These are phyloP conservation scores for Boletus pseudo-olivaceus DNA, from an alignment of 768 basidiomycete genomes.

Conservation along the genomic window DNA sequence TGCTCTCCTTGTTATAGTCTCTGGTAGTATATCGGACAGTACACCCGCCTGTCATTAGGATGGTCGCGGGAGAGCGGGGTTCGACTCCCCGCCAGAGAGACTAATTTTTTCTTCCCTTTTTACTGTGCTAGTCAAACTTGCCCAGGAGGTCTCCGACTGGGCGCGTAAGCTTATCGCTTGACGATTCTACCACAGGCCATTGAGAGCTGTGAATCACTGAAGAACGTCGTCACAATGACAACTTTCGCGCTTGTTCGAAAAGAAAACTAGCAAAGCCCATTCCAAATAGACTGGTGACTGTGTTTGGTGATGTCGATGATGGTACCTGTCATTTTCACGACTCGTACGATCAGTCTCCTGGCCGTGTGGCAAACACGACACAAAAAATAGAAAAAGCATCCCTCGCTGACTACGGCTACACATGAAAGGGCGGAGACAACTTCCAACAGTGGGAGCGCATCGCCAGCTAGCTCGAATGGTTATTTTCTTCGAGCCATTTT, in stretches of 20 bases:
- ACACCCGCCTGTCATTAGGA: conserved; percentile 44
- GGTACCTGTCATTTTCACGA: background rate
- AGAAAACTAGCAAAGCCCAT: too few relatives aligned
- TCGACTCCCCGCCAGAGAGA: conserved; percentile 47
- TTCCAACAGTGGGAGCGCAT: background rate
- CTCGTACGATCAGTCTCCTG: background rate
- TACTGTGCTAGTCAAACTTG: too few relatives aligned
- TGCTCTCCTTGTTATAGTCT: conserved; percentile 16
- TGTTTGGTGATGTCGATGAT: background rate
- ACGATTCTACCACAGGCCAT: too few relatives aligned
- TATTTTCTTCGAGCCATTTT: conserved; percentile 72
- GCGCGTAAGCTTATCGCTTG: too few relatives aligned
- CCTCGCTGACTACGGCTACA: background rate
- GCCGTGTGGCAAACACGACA: background rate
- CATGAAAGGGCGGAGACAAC: background rate
- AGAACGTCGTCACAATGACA: too few relatives aligned
- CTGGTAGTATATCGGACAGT: conserved; percentile 52
- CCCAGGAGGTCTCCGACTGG: too few relatives aligned
- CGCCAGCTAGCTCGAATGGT: conserved; percentile 7
- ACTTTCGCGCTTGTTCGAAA: too few relatives aligned
- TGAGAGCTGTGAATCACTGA: too few relatives aligned
- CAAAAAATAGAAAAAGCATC: background rate
- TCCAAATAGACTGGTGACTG: background rate
- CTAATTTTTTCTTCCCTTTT: background rate
- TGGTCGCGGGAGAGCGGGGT: conserved; percentile 40